These are phyloP conservation scores for Claviceps humidiphila DNA, from an alignment of 2,329 filamentous ascomycete genomes.

Conservation along the genomic window DNA sequence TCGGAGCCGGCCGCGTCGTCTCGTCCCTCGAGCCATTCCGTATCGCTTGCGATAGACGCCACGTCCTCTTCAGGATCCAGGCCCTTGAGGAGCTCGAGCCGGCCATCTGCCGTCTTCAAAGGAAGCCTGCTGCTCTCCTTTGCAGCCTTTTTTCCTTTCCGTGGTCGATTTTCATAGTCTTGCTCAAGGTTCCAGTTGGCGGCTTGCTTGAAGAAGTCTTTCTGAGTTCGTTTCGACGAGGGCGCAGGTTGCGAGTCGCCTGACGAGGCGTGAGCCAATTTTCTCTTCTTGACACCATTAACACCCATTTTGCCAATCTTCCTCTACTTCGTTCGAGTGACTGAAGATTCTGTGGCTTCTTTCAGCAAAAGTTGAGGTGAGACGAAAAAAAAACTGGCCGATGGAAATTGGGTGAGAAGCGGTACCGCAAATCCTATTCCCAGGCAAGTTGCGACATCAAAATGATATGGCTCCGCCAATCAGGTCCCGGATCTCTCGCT, in stretches of 20 bases:
- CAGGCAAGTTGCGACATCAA: not conserved
- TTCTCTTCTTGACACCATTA: conserved; percentile 42
- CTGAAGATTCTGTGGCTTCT: not conserved
- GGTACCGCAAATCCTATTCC: not conserved
- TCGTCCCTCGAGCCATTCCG: conserved; percentile 50
- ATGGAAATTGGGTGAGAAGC: not conserved
- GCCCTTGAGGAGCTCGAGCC: conserved; percentile 46
- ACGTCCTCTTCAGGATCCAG: conserved; percentile 46
- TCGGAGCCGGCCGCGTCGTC: conserved; percentile 38
- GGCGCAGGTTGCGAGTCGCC: conserved; percentile 25
- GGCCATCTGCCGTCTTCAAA: conserved; percentile 73
- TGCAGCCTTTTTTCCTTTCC: conserved; percentile 65
- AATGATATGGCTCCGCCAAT: conserved; percentile 12
- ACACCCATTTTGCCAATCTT: conserved; percentile 27
- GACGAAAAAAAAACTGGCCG: not conserved
- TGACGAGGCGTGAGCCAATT: conserved; percentile 38
- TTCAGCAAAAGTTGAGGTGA: not conserved
- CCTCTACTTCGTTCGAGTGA: not conserved
- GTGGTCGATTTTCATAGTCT: conserved; percentile 69
- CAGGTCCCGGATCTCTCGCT: conserved; percentile 6
- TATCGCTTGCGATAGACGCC: conserved; percentile 44
- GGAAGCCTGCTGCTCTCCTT: conserved; percentile 64
- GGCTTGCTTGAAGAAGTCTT: conserved; percentile 59
- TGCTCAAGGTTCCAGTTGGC: conserved; percentile 85
- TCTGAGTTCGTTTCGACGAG: conserved; percentile 32